These are phyloP conservation scores for Lachancea cidri DNA, from an alignment of 805 yeast genomes.

Conservation along the genomic window DNA sequence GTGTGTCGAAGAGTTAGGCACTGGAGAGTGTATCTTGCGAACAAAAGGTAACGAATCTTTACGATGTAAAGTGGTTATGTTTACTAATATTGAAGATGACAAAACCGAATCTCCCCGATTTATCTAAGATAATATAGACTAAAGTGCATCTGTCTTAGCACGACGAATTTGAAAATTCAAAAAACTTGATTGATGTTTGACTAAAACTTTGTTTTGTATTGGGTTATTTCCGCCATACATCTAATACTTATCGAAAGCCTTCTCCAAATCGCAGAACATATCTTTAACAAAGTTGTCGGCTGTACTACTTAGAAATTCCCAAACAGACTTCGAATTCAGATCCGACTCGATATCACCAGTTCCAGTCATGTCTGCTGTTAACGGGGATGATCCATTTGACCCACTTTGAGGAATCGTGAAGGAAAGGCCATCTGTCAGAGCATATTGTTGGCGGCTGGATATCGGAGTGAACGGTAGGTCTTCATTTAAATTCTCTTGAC, in stretches of 20 bases:
- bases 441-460: not conserved
- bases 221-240: not conserved
- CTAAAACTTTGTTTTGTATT: no score
- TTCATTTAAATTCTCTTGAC: not conserved
- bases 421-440: slow-evolving; percentile 10
- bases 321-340: slow-evolving; percentile 9
- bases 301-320: slow-evolving; percentile 32
- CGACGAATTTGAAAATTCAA: no score
- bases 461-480: not conserved
- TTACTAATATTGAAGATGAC: no score
- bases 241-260: slow-evolving; percentile 7
- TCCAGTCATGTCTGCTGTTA: not conserved
- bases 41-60: no score
- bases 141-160: no score
- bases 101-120: no score
- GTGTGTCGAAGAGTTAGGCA: no score
- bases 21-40: no score
- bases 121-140: no score
- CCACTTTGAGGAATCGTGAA: slow-evolving; percentile 4
- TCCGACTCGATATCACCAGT: not conserved
- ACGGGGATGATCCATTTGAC: slow-evolving; percentile 6
- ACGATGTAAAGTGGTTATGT: no score
- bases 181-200: not conserved
- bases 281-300: slow-evolving; percentile 30
- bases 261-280: slow-evolving; percentile 30